These are phyloP conservation scores for Xylariales sp. DNA, from an alignment of 2,329 filamentous ascomycete species.

Conservation along the genomic window DNA sequence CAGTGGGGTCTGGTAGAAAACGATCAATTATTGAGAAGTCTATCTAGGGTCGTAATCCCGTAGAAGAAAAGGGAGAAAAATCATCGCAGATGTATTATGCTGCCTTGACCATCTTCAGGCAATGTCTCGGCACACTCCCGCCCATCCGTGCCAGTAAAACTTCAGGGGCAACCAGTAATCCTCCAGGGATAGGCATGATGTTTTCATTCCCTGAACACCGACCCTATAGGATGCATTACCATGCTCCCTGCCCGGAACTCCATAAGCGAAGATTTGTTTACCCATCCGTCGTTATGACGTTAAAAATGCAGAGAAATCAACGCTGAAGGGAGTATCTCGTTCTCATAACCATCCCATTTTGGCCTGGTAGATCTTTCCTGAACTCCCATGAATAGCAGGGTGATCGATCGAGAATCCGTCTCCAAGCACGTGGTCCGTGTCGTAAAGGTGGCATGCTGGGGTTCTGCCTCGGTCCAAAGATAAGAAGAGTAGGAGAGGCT, in stretches of 20 bases:
- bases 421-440: too few relatives aligned
- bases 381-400: neutral
- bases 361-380: neutral
- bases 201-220: conserved; percentile 1
- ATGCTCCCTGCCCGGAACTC: neutral
- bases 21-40: conserved; percentile 1
- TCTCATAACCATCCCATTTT: neutral
- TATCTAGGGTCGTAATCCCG: neutral
- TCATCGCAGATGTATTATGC: neutral
- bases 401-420: neutral
- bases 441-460: neutral
- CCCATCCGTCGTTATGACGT: neutral
- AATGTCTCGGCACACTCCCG: too few relatives aligned
- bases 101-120: too few relatives aligned
- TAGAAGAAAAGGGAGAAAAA: conserved; percentile 2
- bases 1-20: too few relatives aligned
- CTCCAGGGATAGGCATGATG: conserved; percentile 4
- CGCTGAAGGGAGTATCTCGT: neutral
- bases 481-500: neutral
- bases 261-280: neutral
- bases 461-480: too few relatives aligned
- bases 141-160: too few relatives aligned
- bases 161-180: neutral
- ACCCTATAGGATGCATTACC: neutral
- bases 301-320: conserved; percentile 1